phyloP scores from a whole-genome alignment of 1,284 basidiomycete genomes.

The Puccinia coronata region DNA sequence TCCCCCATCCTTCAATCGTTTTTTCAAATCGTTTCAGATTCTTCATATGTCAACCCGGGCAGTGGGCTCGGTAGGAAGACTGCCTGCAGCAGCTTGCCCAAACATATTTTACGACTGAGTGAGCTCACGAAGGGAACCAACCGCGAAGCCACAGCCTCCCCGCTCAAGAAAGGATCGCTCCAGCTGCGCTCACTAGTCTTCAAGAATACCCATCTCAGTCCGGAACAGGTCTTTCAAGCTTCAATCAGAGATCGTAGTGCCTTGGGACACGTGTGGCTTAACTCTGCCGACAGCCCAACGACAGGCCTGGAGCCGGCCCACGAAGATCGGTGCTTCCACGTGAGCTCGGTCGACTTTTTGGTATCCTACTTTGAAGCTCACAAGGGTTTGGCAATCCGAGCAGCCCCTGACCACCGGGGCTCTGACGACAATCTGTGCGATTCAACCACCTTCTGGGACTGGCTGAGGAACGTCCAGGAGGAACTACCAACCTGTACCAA shows the following conservation, averaged over 20 bases:
- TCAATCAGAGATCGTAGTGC: too few species aligned
- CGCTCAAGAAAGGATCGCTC: background rate
- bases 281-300: slow-evolving; percentile 25
- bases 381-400: background rate
- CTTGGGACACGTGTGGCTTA: too few species aligned
- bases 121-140: background rate
- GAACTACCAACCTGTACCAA: background rate
- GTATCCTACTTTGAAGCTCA: slow-evolving; percentile 36
- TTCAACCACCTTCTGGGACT: too few species aligned
- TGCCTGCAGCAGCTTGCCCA: slow-evolving; percentile 23
- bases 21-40: slow-evolving; percentile 28
- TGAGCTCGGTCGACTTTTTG: slow-evolving; percentile 11
- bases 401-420: background rate
- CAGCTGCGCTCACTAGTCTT: background rate
- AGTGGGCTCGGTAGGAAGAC: background rate
- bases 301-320: background rate
- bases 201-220: background rate
- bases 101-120: slow-evolving; percentile 4
- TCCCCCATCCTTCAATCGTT: slow-evolving; percentile 32
- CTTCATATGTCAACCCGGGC: background rate
- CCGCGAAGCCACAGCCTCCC: background rate
- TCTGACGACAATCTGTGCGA: background rate
- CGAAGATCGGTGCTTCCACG: slow-evolving; percentile 16
- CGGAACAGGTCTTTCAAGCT: too few species aligned
- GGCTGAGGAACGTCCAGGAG: too few species aligned